Conservation (phyloP, 2,329 filamentous ascomycete genomes). For the Coccinonectria pachysandricola region DNA sequence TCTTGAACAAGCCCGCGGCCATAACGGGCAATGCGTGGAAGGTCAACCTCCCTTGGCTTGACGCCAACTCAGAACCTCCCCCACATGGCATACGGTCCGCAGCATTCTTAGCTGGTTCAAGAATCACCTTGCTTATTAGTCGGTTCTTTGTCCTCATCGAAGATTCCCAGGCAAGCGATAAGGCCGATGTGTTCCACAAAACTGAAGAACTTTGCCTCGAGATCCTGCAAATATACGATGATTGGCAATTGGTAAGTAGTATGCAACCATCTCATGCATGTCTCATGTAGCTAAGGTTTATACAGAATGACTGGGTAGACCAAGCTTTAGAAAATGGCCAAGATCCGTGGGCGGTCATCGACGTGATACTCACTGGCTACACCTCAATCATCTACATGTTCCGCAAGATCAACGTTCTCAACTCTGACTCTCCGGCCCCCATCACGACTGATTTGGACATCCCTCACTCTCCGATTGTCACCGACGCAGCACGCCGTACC, state of each 20-base stretch:
- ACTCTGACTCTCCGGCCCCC: constrained; percentile 17
- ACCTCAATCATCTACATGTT: constrained; percentile 25
- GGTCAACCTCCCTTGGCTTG: constrained; percentile 23
- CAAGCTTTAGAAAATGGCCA: constrained; percentile 9
- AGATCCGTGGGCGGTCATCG: constrained; percentile 18
- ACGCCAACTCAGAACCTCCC: constrained; percentile 9
- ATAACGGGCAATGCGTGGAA: constrained; percentile 20
- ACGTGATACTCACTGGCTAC: constrained; percentile 21
- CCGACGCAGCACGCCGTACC: constrained; percentile 15
- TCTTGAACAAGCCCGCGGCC: constrained; percentile 20
- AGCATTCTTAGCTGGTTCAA: constrained; percentile 18
- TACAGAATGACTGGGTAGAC: constrained; percentile 16
- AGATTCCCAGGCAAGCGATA: constrained; percentile 9
- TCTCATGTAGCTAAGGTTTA: not conserved
- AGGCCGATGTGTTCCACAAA: constrained; percentile 14
- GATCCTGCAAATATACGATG: constrained; percentile 15
- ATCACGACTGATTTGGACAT: constrained; percentile 19
- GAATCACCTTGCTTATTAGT: constrained; percentile 19
- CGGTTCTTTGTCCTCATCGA: constrained; percentile 22
- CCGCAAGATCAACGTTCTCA: constrained; percentile 19
- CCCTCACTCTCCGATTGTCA: constrained; percentile 19
- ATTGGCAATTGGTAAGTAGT: constrained; percentile 20
- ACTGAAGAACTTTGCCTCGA: constrained; percentile 20
- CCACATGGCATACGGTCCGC: constrained; percentile 15
- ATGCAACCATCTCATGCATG: too few species aligned